Evolutionary conservation across 495 filamentous ascomycete genomes (phyloP).

Genomic region (Tetracladium setigerum): DNA sequence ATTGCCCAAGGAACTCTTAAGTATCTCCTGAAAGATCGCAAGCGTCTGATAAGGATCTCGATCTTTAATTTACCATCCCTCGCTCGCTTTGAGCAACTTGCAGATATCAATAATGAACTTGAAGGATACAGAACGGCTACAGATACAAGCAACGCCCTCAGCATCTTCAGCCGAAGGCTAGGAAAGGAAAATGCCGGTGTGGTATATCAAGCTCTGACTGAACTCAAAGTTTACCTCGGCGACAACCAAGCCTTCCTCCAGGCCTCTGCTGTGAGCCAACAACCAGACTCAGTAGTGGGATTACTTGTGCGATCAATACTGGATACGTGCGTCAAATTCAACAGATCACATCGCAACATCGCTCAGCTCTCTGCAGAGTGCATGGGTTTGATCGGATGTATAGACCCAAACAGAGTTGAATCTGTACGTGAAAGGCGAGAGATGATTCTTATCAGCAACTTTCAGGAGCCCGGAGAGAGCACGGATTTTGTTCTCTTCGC

Average conservation of each 20-base stretch:
- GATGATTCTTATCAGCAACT: slow-evolving; percentile 80
- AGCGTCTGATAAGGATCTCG: slow-evolving; percentile 48
- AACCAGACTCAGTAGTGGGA: slow-evolving; percentile 68
- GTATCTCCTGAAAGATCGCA: slow-evolving; percentile 55
- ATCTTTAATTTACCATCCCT: slow-evolving; percentile 74
- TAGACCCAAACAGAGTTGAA: slow-evolving; percentile 88
- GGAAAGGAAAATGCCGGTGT: slow-evolving; percentile 78
- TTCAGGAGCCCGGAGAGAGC: slow-evolving; percentile 68
- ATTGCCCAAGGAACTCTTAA: slow-evolving; percentile 53
- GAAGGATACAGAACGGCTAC: slow-evolving; percentile 49
- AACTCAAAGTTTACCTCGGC: slow-evolving; percentile 65
- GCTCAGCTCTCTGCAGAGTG: slow-evolving; percentile 67
- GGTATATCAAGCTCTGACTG: slow-evolving; percentile 67
- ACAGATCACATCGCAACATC: slow-evolving; percentile 55
- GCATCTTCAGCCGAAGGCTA: slow-evolving; percentile 63
- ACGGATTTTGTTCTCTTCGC: slow-evolving; percentile 80
- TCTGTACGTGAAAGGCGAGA: slow-evolving; percentile 64
- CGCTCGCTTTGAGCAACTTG: slow-evolving; percentile 59
- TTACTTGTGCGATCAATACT: slow-evolving; percentile 68
- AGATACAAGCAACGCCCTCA: slow-evolving; percentile 52
- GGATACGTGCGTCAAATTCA: slow-evolving; percentile 75
- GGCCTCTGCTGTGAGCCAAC: slow-evolving; percentile 72
- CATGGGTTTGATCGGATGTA: slow-evolving; percentile 78
- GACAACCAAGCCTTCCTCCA: slow-evolving; percentile 75
- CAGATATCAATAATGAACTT: slow-evolving; percentile 55